Evolutionary conservation across 2,329 filamentous ascomycete genomes (phyloP), one percentile per base, ranked within the genome.

Genomic region (Penicillium sp.): DNA sequence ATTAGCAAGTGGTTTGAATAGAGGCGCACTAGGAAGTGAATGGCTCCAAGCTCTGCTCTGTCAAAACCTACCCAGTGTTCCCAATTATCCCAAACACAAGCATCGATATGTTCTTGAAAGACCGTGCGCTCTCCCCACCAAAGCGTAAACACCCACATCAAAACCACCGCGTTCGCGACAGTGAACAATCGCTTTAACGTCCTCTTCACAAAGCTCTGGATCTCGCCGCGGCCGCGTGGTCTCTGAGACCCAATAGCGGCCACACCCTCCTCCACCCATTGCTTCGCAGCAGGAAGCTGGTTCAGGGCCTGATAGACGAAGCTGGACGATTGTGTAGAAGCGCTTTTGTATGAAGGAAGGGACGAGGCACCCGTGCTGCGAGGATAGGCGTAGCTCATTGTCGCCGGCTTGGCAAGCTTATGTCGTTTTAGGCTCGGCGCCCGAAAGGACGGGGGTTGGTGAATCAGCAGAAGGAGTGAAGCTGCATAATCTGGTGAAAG

Each of bases 71-170:
- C 91, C 92, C 94, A 99, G 72, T 84, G 81, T 78, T 99, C 94
- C 94, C 94, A 99, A 33, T 82, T 83, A 29, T 84, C 80, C 94
- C 94, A 99, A 48, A 83, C 76, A 72, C 94, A 99, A 45, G 77
- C 80, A 49, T 82, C 77, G 13, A 96, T 83, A 53, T 83, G 85
- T 57, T 83, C 83, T 46, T 82, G 79, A 70, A 95, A 97, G 29
- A 87, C 81, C 72, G 83, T 88, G 52, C 89, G 80, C 76, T 99
- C 94, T 1, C 93, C 91, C 85, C 90, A 94, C 59, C 94, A 84
- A 56, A 99, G 65, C 17, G 89, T 80, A 18, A 90, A 70, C 33
- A 91, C 64, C 93, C 94, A 99, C 39, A 92, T 52, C 10, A 83
- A 68, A 15, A 89, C 84, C 58, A 96, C 70, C 13, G 86, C 69